phyloP scores from a whole-genome alignment of 768 basidiomycete species.

The Mycena rosella region DNA sequence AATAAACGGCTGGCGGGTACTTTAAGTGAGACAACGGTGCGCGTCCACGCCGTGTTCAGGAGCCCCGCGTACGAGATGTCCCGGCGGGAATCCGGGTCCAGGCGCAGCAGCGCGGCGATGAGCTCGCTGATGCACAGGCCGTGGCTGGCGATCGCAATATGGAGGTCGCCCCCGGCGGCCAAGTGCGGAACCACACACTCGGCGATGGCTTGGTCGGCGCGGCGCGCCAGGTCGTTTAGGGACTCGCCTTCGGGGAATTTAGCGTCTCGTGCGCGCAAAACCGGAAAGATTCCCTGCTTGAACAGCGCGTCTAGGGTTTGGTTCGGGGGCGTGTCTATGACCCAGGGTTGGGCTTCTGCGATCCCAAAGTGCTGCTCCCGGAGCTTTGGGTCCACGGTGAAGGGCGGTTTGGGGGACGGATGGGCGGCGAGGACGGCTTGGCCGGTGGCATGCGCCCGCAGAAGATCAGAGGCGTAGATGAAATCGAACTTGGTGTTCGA shows the following conservation, averaged over 20 bases:
- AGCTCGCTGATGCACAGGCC: slow-evolving; percentile 78
- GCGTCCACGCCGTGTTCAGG: slow-evolving; percentile 82
- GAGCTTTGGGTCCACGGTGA: slow-evolving; percentile 66
- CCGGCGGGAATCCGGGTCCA: slow-evolving; percentile 60
- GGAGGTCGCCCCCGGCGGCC: slow-evolving; percentile 53
- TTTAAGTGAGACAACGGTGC: slow-evolving; percentile 62
- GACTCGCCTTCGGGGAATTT: slow-evolving; percentile 80
- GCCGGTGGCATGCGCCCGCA: slow-evolving; percentile 74
- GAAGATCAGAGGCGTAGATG: slow-evolving; percentile 77
- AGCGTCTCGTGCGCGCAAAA: slow-evolving; percentile 58
- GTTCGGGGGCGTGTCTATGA: slow-evolving; percentile 42
- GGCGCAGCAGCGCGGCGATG: slow-evolving; percentile 63
- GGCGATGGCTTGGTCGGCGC: slow-evolving; percentile 65
- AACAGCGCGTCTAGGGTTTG: slow-evolving; percentile 59
- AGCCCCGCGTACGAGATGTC: slow-evolving; percentile 60
- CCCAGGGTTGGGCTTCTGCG: slow-evolving; percentile 76
- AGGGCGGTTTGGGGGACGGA: slow-evolving; percentile 63
- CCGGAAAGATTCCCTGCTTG: slow-evolving; percentile 65
- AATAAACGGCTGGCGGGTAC: too few species aligned
- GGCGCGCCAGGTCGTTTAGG: slow-evolving; percentile 67
- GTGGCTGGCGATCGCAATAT: slow-evolving; percentile 81
- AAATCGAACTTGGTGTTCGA: slow-evolving; percentile 60
- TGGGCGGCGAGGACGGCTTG: slow-evolving; percentile 66
- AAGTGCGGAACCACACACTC: slow-evolving; percentile 73
- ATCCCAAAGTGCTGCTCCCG: slow-evolving; percentile 81